Conservation (phyloP, 176 grass and related monocot species). For the Miscanthus lutarioriparius region DNA sequence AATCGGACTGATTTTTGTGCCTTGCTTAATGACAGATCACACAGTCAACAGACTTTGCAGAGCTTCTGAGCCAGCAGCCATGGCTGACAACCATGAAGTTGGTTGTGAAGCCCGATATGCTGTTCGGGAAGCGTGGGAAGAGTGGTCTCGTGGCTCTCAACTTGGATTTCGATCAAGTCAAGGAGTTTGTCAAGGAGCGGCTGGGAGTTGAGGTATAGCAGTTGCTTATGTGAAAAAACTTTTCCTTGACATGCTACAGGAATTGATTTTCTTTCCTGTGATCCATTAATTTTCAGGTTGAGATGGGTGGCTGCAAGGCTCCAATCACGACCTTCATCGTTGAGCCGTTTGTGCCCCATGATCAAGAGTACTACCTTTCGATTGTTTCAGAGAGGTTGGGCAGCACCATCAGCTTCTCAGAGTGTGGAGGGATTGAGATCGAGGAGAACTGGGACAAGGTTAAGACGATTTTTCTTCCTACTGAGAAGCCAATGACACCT, state of each 20-base stretch:
- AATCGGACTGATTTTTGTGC: background rate
- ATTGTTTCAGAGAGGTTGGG: conserved; percentile 84
- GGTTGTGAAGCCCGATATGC: conserved; percentile 92
- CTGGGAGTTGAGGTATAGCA: conserved; percentile 59
- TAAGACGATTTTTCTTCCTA: conserved; percentile 76
- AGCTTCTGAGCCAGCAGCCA: conserved; percentile 69
- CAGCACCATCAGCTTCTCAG: conserved; percentile 88
- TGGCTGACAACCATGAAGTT: conserved; percentile 79
- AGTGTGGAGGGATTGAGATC: conserved; percentile 91
- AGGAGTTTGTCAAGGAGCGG: conserved; percentile 74
- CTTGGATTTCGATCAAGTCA: conserved; percentile 72
- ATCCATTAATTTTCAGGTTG: conserved; percentile 46
- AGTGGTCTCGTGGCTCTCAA: conserved; percentile 89
- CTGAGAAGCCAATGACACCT: conserved; percentile 65
- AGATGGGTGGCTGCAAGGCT: conserved; percentile 94
- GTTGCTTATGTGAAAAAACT: background rate
- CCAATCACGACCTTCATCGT: conserved; percentile 90
- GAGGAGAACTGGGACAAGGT: conserved; percentile 99
- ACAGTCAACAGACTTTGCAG: conserved; percentile 63
- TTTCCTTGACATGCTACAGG: background rate
- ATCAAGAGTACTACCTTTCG: conserved; percentile 87
- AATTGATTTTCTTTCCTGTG: background rate
- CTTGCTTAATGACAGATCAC: conserved; percentile 50
- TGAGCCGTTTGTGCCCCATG: conserved; percentile 89
- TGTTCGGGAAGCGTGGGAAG: conserved; percentile 97